These are phyloP conservation scores for Saccharomycopsis selenospora DNA, from an alignment of 805 yeast species.

Conservation along the genomic window DNA sequence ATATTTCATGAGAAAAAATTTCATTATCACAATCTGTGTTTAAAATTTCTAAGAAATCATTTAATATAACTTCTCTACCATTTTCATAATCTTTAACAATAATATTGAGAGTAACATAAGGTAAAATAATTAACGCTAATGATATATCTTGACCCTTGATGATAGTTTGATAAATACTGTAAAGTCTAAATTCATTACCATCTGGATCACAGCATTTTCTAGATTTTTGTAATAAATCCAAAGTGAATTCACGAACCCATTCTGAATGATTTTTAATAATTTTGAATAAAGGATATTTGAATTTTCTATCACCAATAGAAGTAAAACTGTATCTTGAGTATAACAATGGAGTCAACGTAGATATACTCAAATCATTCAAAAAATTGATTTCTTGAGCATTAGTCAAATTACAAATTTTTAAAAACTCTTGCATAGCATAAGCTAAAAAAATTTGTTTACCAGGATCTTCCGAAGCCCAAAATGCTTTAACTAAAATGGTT, in stretches of 20 bases:
- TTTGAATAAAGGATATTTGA: slow-evolving; percentile 59
- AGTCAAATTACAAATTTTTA: slow-evolving; percentile 42
- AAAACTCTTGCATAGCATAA: slow-evolving; percentile 78
- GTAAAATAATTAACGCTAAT: slow-evolving; percentile 64
- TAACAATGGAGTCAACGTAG: slow-evolving; percentile 68
- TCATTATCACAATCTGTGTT: slow-evolving; percentile 35
- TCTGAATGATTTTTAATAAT: slow-evolving; percentile 46
- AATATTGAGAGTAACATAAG: slow-evolving; percentile 64
- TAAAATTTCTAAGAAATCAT: slow-evolving; percentile 58
- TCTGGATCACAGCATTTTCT: slow-evolving; percentile 8
- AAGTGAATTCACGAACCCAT: slow-evolving; percentile 69
- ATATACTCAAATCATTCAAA: slow-evolving; percentile 55
- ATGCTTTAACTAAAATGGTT: slow-evolving; percentile 67
- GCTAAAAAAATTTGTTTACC: slow-evolving; percentile 77
- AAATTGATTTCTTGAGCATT: slow-evolving; percentile 36
- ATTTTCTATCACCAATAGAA: slow-evolving; percentile 38
- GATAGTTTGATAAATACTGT: slow-evolving; percentile 51
- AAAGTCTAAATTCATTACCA: slow-evolving; percentile 40
- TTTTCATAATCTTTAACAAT: slow-evolving; percentile 40
- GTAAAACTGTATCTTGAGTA: slow-evolving; percentile 68
- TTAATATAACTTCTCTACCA: slow-evolving; percentile 37
- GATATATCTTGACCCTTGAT: slow-evolving; percentile 64
- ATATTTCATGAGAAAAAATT: slow-evolving; percentile 40
- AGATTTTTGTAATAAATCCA: slow-evolving; percentile 50
- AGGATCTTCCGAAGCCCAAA: slow-evolving; percentile 88